Evolutionary conservation across 306 rosid genomes (phyloP), one percentile per base, ranked within the genome.

Genomic region (Dryas drummondii): DNA sequence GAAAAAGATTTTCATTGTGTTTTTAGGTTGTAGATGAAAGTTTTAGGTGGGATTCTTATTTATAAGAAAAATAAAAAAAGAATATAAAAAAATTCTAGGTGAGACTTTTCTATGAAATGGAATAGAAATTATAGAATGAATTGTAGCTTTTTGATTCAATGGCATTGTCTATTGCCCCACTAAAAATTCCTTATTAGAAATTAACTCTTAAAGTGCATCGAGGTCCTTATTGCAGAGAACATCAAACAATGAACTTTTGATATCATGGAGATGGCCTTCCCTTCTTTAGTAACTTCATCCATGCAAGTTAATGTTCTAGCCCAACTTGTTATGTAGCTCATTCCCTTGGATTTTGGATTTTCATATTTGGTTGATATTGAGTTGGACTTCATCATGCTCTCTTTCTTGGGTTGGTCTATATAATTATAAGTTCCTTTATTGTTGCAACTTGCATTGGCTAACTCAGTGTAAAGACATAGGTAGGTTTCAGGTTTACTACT

Each of bases 401-500:
- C 51, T 70, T 68, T 49, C 12, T 68, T 42, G 1, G 9, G 27
- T 68, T 68, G 59, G 57, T 40, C 22, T 4, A 15, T 63, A 55
- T 55, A 17, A 27, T 4, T 56, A 56, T 7, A 26, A 16, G 61
- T 56, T 56, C 37, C 37, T 32, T 16, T 46, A 3, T 70, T 49
- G 58, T 49, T 68, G 40, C 32, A 52, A 52, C 63, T 37, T n/a
- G 50, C 40, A 52, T 55, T 70, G 19, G 49, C 17, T 8, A 26
- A 70, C 51, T 40, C 62, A 9, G 10, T n/a, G 47, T 32, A 70
- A 12, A 52, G 48, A 40, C 59, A 70, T 16, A 14, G 14, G 14
- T 51, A 40, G 73, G 50, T 53, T 70, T 45, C 62, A 17, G 74
- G 62, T 53, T n/a, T 40, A 53, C 62, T 64, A 17, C 37, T 8